Evolutionary conservation across 2,329 filamentous ascomycete species (phyloP), one percentile per base, ranked within the genome.

Genomic region (Penicillium sp.): DNA sequence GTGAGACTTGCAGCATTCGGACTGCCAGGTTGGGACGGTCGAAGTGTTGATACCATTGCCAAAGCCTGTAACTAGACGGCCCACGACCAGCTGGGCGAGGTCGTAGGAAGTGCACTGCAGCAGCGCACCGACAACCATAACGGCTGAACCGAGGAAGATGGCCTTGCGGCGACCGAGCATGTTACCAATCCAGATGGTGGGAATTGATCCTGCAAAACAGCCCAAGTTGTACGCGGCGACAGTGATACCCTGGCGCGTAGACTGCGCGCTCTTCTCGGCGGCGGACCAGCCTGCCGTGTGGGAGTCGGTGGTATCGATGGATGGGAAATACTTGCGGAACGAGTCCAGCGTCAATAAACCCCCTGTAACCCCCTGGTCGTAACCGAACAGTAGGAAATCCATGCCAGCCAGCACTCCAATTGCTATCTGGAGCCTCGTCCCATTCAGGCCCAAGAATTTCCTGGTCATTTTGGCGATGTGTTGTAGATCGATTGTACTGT

Each of bases 1-100:
- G 61, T 84, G 81, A 8, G 80, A 77, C 63, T 82, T 81, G 43
- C 80, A 81, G 55, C 80, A 83, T 69, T 83, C 81, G 2, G 62
- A 63, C 45, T 82, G 80, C 79, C 79, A 82, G 4, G 77, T 80
- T 2, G 80, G 80, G 1, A 82, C 79, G 0, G 79, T 81, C 0
- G 76, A 78, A 0, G 79, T 81, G 61, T 81, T 81, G 64, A 82
- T 70, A 31, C 79, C 76, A 56, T 82, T 82, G 7, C 81, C 82
- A 54, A 82, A 72, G 12, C 82, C 81, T 22, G 80, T 79, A 15
- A 84, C 73, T n/a, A 83, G 59, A 58, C 82, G 76, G 6, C 79
- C 80, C 38, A 81, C 74, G 51, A 83, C 78, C 53, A 84, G 74
- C 60, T 83, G 81, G 2, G 75, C 68, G 10, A 82, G 73, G 3